A percentile compares a stretch with the other conserved stretches of the same genome.
Evolutionary conservation across 192 early-diverging fungal species (phyloP).

Genomic region (Spinellus fusiger): DNA sequence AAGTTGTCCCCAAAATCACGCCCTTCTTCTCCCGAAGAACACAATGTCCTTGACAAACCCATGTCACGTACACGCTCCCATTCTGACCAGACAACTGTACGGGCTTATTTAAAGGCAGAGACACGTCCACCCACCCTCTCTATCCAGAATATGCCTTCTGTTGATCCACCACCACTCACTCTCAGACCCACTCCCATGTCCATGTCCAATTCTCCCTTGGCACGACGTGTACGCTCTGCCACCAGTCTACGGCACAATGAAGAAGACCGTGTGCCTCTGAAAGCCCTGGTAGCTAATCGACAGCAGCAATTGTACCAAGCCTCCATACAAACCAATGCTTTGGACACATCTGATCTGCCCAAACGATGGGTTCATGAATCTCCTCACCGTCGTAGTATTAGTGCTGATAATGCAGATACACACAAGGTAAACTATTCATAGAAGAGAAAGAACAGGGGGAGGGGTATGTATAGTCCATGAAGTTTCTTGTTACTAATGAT

Average conservation of each 20-base stretch:
- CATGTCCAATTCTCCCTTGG: slow-evolving; percentile 27
- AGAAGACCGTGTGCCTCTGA: slow-evolving; percentile 36
- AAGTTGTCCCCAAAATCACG: slow-evolving; percentile 7
- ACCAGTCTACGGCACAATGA: slow-evolving; percentile 36
- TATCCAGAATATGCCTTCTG: too few relatives aligned
- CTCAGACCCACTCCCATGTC: slow-evolving; percentile 12
- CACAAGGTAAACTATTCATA: slow-evolving; percentile 8
- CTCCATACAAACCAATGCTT: not conserved
- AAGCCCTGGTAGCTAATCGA: slow-evolving; percentile 24
- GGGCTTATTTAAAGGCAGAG: too few relatives aligned
- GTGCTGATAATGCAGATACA: slow-evolving; percentile 19
- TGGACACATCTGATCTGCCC: not conserved
- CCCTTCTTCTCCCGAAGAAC: not conserved
- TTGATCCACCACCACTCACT: slow-evolving; percentile 1
- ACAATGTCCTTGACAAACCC: not conserved
- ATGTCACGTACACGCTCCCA: slow-evolving; percentile 22
- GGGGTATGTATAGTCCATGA: not conserved
- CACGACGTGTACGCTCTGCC: slow-evolving; percentile 40
- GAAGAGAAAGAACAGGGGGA: not conserved
- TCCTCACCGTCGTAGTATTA: slow-evolving; percentile 23
- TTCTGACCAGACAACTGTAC: slow-evolving; percentile 15
- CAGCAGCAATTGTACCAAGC: slow-evolving; percentile 15
- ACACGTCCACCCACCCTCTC: not conserved
- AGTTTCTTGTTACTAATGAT: not conserved
- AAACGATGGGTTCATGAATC: not conserved